Base-by-base conservation (phyloP, 495 filamentous ascomycete species). In the Xeromyces bisporus region DNA sequence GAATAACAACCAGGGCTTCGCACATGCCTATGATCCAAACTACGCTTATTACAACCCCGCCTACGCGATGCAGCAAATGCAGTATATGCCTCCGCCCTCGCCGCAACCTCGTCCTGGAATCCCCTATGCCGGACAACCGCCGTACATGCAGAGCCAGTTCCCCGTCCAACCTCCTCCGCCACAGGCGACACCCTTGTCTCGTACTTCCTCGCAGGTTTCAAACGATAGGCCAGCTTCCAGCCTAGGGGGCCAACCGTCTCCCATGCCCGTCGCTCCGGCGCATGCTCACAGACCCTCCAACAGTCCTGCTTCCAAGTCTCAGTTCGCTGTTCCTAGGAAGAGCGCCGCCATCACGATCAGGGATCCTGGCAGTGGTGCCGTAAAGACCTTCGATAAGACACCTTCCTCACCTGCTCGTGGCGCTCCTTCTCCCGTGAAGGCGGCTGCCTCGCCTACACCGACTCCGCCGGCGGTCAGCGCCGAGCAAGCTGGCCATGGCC, bases 151-250 rank as follows among this genome's bases (percentile, higher is more conserved):
- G 51, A 62, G 36, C 37, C 65, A 44, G 36, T 76, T 64, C 43
- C 53, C 61, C 27, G 74, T 75, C 40, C 60, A 58, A 36, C 48
- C 61, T 42, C 58, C 60, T 35, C 57, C 20, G 4, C 20, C 61
- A 27, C 64, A 70, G 48, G 56, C 72, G 10, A 67, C 72, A 13
- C 59, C 75, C 7, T 80, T 93, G 71, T 87, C 84, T 6, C 77
- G 86, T 43, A 78, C 72, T 29, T 70, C 80, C 2, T 93, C 85
- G 5, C 78, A 89, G 47, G 59, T 86, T 23, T 86, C 77, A 14
- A 63, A 64, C 34, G 76, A 89, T 40, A 73, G 83, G 32, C 83
- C 85, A 7, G 61, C 67, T 10, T 87, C 85, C 14, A 86, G 80
- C 53, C 67, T 85, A 28, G 70, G 77, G 23, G 64, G 64, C 12